Base-by-base conservation (phyloP, 345 rosid genomes). In the Moringa oleifera region DNA sequence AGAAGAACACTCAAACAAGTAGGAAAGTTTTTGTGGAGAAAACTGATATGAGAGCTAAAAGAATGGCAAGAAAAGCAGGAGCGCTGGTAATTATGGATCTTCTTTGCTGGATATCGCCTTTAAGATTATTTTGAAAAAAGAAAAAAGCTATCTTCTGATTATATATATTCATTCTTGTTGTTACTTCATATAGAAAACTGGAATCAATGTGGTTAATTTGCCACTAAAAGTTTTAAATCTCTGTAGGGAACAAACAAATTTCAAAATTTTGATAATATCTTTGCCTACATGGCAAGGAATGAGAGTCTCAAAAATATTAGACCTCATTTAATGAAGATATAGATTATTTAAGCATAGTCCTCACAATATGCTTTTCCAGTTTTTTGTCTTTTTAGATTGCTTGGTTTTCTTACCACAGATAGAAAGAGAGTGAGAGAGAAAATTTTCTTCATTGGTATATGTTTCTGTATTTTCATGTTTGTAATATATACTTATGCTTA, bases 11-110 rank as follows among this genome's bases (percentile, higher is more conserved):
- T 56, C 82, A 51, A 59, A 88, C 82, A 62, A 83, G 16, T 61
- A 86, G 97, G 83, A 90, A 86, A 76, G 97, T 90, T 64, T 93
- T 76, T 73, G 97, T 93, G 22, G 97, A 90, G 87, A 93, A 90
- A 77, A 67, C 87, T 72, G 98, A 93, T 80, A 90, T 93, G 94
- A 83, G 98, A 82, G 96, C 98, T 54, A 90, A 93, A 77, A 72
- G 98, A 82, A 93, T 93, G 98, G 96, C 97, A 51, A 81, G 98
- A 71, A 93, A 93, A 81, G 98, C 97, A 5, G 98, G 98, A 74
- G 98, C 98, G 70, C 70, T 93, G 98, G 98, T 90, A 93, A 45
- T 47, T 25, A 74, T 68, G 31, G 55, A 58, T 62, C 23, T 66
- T 72, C 64, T 22, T 25, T 55, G 23, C 23, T 58, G 55, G 37